Evolutionary conservation across 2,329 filamentous ascomycete genomes (phyloP).

Genomic region (Myriosclerotinia scirpicola): DNA sequence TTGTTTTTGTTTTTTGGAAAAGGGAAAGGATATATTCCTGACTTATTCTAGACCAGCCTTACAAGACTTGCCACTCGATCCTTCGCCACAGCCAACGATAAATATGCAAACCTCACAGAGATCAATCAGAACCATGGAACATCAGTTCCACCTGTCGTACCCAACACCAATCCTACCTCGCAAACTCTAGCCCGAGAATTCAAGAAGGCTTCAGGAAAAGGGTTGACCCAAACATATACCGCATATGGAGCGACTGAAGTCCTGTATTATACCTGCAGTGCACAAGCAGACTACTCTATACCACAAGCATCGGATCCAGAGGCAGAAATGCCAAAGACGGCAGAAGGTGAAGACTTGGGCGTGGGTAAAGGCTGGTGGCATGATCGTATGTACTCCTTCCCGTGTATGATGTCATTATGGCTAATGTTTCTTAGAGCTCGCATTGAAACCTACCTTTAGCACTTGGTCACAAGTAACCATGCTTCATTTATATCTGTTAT

Average conservation of each 20-base stretch:
- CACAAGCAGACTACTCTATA: conserved; percentile 36
- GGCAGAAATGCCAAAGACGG: conserved; percentile 66
- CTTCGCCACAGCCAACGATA: conserved; percentile 34
- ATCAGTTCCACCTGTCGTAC: conserved; percentile 30
- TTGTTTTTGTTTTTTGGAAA: background rate
- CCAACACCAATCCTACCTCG: conserved; percentile 16
- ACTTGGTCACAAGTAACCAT: conserved; percentile 96
- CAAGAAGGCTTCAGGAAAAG: conserved; percentile 26
- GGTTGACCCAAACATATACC: conserved; percentile 65
- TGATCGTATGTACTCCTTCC: conserved; percentile 56
- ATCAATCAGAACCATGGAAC: conserved; percentile 29
- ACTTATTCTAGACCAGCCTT: conserved; percentile 23
- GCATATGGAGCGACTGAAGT: conserved; percentile 77
- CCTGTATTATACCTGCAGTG: conserved; percentile 47
- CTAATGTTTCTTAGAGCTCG: conserved; percentile 58
- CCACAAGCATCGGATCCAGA: conserved; percentile 47
- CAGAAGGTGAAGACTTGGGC: conserved; percentile 80
- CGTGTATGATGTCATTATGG: background rate
- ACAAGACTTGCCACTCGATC: conserved; percentile 25
- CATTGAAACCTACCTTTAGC: conserved; percentile 82
- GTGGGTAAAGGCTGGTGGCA: conserved; percentile 78
- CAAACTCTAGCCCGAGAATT: conserved; percentile 25
- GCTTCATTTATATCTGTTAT: conserved; percentile 91
- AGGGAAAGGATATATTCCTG: conserved; percentile 12
- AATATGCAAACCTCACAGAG: conserved; percentile 33